These are phyloP conservation scores for Nakataea oryzae DNA, from an alignment of 2,329 filamentous ascomycete species.

Conservation along the genomic window DNA sequence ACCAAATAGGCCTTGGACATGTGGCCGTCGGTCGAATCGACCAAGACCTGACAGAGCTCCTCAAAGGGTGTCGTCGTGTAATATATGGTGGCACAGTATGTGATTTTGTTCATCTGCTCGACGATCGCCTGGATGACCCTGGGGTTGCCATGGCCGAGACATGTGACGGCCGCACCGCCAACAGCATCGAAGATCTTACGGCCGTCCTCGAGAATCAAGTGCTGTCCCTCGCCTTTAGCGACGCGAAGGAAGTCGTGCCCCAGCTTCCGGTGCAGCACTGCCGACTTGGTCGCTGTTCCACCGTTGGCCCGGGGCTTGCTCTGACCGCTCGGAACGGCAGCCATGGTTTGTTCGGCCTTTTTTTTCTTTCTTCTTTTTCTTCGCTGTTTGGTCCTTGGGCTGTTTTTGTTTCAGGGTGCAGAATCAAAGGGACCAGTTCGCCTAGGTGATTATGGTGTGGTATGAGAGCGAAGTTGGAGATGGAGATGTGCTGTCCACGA, in stretches of 20 bases:
- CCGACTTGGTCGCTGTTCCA: slow-evolving; percentile 15
- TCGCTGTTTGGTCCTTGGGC: background rate
- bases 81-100: slow-evolving; percentile 31
- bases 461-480: no score
- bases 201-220: slow-evolving; percentile 28
- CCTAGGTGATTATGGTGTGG: no score
- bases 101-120: slow-evolving; percentile 26
- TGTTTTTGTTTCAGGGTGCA: background rate
- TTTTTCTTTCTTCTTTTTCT: no score
- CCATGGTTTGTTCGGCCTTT: background rate
- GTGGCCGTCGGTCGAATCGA: slow-evolving; percentile 23
- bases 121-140: slow-evolving; percentile 28
- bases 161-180: slow-evolving; percentile 34
- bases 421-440: no score
- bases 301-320: background rate
- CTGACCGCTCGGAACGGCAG: background rate
- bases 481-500: background rate
- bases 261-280: slow-evolving; percentile 27
- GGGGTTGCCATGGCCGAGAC: slow-evolving; percentile 32
- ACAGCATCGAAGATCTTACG: slow-evolving; percentile 31
- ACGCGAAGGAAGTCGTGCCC: slow-evolving; percentile 19
- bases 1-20: slow-evolving; percentile 27
- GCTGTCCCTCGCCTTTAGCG: slow-evolving; percentile 23
- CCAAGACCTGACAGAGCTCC: slow-evolving; percentile 24
- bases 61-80: slow-evolving; percentile 29